Percentiles rank a stretch among this genome's conserved stretches.
Evolutionary conservation across 202 grass and related monocot genomes (phyloP).

Genomic region (Dendrocalamus latiflorus): DNA sequence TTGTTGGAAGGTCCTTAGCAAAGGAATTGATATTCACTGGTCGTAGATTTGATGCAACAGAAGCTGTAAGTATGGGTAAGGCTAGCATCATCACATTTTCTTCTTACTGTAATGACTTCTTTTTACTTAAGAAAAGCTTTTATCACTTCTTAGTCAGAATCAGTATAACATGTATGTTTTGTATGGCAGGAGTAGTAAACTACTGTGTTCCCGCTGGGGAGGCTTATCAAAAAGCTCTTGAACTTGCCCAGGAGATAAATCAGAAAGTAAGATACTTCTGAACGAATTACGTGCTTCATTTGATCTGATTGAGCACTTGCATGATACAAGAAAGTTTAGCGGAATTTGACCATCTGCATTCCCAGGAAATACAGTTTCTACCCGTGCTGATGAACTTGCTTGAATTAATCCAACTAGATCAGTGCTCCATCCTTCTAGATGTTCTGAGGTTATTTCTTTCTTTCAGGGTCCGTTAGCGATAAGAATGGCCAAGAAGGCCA

Average conservation of each 20-base stretch:
- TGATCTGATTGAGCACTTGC: not conserved
- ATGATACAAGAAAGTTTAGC: not conserved
- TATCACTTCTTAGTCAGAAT: not conserved
- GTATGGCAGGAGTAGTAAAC: constrained; percentile 67
- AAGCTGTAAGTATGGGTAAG: constrained; percentile 72
- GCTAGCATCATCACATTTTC: not conserved
- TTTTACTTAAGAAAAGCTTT: not conserved
- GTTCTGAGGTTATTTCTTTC: not conserved
- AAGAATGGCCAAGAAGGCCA: constrained; percentile 85
- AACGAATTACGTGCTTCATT: not conserved
- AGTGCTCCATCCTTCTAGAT: not conserved
- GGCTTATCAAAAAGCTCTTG: constrained; percentile 64
- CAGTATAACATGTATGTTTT: not conserved
- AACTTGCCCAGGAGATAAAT: constrained; percentile 75
- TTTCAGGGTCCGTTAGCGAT: constrained; percentile 74
- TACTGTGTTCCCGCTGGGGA: constrained; percentile 67
- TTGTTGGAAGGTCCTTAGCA: constrained; percentile 72
- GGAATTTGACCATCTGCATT: not conserved
- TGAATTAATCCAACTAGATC: not conserved
- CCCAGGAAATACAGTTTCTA: not conserved
- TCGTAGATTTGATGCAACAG: constrained; percentile 61
- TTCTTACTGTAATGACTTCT: not conserved
- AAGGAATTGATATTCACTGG: constrained; percentile 93
- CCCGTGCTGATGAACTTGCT: not conserved
- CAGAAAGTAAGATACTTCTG: constrained; percentile 50